Base-by-base conservation (phyloP, 1,139 yeast genomes). In the Taphrina deformans region DNA sequence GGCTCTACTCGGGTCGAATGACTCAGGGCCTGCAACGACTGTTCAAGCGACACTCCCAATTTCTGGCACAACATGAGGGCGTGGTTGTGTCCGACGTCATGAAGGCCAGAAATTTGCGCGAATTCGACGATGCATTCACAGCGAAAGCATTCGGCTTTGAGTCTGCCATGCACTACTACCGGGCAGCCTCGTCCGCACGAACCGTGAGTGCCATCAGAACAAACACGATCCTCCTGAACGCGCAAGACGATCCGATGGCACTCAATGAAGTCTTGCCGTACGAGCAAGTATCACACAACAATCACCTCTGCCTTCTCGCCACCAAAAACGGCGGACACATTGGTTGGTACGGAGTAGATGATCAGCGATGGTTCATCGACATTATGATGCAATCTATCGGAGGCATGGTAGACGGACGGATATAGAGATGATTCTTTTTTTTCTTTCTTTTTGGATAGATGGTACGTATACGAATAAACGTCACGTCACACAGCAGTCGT, bases 241-340 rank as follows among this genome's bases (percentile, higher is more conserved):
- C 97, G 1, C 75, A 80, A 24, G 97, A 92, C 74, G 98, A 92
- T 73, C 97, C 97, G 3, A 85, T 93, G 35, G 86, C 90, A 16
- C 79, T 80, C 24, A 46, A 58, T 14, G 80, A 81, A 62, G 80
- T 86, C 61, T 82, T 89, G 40, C 97, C 97, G 0, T 74, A 77
- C 66, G 73, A 76, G 10, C 93, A 88, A 70, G 83, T 85, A 5
- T 73, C 73, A 52, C 76, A 79, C 52, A 92, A 91, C 72, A 96
- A 97, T 9, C 88, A 83, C 73, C 77, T 87, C 33, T 77, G 85
- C 38, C 75, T 89, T 71, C 78, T 87, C 18, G 83, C 86, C 60
- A 89, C 97, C 0, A 82, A 85, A 38, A 76, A 85, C 33, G 99
- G 99, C 66, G 99, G 98, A 9, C 99, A 93, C 76, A 76, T 95